A percentile compares a stretch with the other conserved stretches of the same genome.
phyloP scores from a whole-genome alignment of 345 rosid genomes.

The Clausena lansium region DNA sequence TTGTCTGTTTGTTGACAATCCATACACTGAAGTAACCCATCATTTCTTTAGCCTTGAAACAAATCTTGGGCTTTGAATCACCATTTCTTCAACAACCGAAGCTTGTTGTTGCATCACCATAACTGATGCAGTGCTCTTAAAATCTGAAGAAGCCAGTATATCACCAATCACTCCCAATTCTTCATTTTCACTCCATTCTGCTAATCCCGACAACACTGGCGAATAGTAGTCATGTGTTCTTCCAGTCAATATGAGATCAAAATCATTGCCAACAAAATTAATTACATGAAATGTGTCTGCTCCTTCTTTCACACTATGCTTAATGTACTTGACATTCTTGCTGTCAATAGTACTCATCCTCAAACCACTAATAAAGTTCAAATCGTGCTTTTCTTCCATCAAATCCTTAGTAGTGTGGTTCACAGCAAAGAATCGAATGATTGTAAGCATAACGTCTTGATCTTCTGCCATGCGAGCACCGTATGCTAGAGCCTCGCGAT shows the following conservation, averaged over 20 bases:
- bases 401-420: conserved; percentile 23
- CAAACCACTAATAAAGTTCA: conserved; percentile 28
- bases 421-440: conserved; percentile 23
- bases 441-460: conserved; percentile 23
- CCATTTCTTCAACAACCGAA: conserved; percentile 9
- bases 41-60: not conserved
- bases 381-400: conserved; percentile 27
- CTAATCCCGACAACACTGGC: conserved; percentile 27
- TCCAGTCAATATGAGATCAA: conserved; percentile 40
- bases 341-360: conserved; percentile 9
- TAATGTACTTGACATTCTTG: conserved; percentile 16
- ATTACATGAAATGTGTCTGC: conserved; percentile 21
- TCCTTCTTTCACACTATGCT: conserved; percentile 26
- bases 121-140: conserved; percentile 34
- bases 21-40: conserved; percentile 15
- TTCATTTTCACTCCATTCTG: conserved; percentile 34
- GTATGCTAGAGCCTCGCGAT: conserved; percentile 42
- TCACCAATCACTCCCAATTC: conserved; percentile 46
- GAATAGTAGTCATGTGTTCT: conserved; percentile 36
- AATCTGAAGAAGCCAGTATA: conserved; percentile 36
- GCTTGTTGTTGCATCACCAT: conserved; percentile 40
- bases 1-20: not conserved
- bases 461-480: conserved; percentile 31
- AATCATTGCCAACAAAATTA: conserved; percentile 23
- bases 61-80: not conserved